Evolutionary conservation across 2,329 filamentous ascomycete genomes (phyloP), one percentile per base, ranked within the genome.

Genomic region (Chrysoporthe deuterocubensis): DNA sequence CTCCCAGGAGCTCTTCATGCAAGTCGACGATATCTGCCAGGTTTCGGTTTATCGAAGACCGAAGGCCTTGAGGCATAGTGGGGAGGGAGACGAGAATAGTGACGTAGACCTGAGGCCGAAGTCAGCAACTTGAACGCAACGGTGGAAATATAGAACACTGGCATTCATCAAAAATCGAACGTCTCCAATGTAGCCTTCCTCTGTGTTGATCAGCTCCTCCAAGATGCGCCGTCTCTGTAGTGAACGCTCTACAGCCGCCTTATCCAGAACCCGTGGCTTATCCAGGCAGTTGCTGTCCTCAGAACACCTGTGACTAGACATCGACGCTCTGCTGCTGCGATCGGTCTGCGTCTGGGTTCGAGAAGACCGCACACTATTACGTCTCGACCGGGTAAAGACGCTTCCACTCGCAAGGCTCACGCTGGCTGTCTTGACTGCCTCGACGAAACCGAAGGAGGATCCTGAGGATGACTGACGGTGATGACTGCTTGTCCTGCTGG

Each of bases 161-260:
- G 95, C 94, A 79, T 96, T 94, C 76, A 92, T 91, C 68, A 98
- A 82, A 71, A 96, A 93, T 73, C 93, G 93, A 67, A 98, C 79
- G 74, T 97, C 95, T 18, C 90, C 88, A 73, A 98, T 90, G 76
- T 98, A 98, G 74, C 90, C 89, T 76, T 96, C 92, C 78, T 98
- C 96, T 0, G 94, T 97, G 67, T 81, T 86, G 69, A 97, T 88
- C 62, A 98, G 82, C 79, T 98, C 96, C 75, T 96, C 92, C 46
- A 98, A 80, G 50, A 97, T 89, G 70, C 90, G 89, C 16, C 93
- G 88, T 69, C 96, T 88, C 74, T 94, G 91, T 26, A 92, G 79
- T 1, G 93, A 88, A 64, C 94, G 88, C 71, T 89, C 86, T 54
- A 87, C 86, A n/a, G 91, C 89, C 42, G 85, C 89, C 67, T 90